A percentile compares a stretch with the other conserved stretches of the same genome.
Evolutionary conservation across 257 asterid genomes (phyloP).

Genomic region (Jaltomata sinuosa): DNA sequence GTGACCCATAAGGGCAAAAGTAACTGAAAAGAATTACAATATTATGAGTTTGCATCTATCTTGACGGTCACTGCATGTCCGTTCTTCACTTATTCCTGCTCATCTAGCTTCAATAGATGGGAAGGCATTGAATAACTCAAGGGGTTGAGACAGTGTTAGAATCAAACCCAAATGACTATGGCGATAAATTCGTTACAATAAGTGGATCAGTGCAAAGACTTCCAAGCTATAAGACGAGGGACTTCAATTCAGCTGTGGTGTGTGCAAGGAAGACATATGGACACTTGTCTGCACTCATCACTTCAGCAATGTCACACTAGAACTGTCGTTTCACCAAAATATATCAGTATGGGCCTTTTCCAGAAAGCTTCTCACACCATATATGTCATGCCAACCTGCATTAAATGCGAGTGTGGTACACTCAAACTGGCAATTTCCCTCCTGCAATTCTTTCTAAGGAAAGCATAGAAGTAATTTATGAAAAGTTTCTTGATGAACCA

Average conservation of each 20-base stretch:
- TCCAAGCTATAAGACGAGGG: neutral
- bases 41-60: neutral
- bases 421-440: slow-evolving; percentile 80
- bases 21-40: neutral
- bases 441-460: slow-evolving; percentile 84
- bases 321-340: neutral
- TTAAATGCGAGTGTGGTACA: slow-evolving; percentile 77
- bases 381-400: slow-evolving; percentile 96
- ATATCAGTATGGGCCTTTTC: neutral
- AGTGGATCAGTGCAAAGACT: neutral
- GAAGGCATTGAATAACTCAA: neutral
- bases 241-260: neutral
- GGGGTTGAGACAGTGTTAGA: neutral
- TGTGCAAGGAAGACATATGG: neutral
- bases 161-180: neutral
- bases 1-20: neutral
- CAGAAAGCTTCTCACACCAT: slow-evolving; percentile 50
- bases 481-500: slow-evolving; percentile 91
- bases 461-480: slow-evolving; percentile 80
- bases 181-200: neutral
- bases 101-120: neutral
- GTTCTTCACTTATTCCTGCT: neutral
- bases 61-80: neutral
- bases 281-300: neutral
- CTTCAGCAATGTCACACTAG: neutral